Conservation (phyloP, 192 early-diverging fungal genomes). For the Spizellomyces sp. region DNA sequence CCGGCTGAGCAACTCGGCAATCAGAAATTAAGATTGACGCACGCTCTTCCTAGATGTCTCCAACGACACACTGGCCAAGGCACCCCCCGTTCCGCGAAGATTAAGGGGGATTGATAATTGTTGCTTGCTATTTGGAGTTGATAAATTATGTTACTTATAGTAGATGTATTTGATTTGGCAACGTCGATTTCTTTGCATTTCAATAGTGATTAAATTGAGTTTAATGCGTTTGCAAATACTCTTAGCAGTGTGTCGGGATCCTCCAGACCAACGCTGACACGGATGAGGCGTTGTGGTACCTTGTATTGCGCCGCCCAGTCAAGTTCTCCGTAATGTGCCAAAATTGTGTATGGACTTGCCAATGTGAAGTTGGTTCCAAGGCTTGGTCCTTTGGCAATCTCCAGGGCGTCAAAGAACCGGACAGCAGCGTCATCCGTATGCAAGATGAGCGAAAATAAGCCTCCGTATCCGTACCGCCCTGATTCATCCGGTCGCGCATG, state of each 20-base stretch:
- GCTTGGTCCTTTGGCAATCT: slow-evolving; percentile 90
- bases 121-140: too few species aligned
- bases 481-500: slow-evolving; percentile 45
- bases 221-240: slow-evolving; percentile 74
- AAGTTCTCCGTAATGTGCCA: slow-evolving; percentile 93
- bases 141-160: too few species aligned
- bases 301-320: slow-evolving; percentile 90
- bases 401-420: slow-evolving; percentile 80
- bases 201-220: slow-evolving; percentile 17
- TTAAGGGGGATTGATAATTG: too few species aligned
- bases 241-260: slow-evolving; percentile 65
- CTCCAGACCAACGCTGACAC: slow-evolving; percentile 91
- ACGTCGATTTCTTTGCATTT: too few species aligned
- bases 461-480: slow-evolving; percentile 75
- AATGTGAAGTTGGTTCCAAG: slow-evolving; percentile 97
- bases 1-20: too few species aligned
- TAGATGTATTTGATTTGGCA: too few species aligned
- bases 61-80: too few species aligned
- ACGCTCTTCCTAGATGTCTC: too few species aligned
- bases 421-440: slow-evolving; percentile 53
- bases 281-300: slow-evolving; percentile 72
- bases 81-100: too few species aligned
- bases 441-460: slow-evolving; percentile 83
- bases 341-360: slow-evolving; percentile 88
- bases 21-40: too few species aligned